Evolutionary conservation across 2,329 filamentous ascomycete genomes (phyloP).

Genomic region (Exophiala mesophila): DNA sequence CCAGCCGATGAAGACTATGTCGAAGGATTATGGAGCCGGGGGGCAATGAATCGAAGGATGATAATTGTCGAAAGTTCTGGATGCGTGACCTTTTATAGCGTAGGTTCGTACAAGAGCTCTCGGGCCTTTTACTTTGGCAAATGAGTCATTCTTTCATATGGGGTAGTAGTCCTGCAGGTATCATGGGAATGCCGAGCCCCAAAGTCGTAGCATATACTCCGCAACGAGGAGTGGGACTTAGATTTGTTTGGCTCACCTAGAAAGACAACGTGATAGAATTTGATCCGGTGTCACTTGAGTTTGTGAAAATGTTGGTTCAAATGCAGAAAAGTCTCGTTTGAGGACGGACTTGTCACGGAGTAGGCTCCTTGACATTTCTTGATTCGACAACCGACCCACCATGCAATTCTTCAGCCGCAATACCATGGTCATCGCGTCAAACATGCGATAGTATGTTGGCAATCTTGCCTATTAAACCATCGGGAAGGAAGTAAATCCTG

Average conservation of each 20-base stretch:
- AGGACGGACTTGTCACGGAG: neutral
- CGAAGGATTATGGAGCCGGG: neutral
- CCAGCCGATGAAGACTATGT: neutral
- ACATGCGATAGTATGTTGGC: neutral
- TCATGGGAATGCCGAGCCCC: neutral
- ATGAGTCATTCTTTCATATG: slow-evolving; percentile 1
- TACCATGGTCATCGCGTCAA: neutral
- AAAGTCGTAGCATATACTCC: neutral
- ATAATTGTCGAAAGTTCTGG: neutral
- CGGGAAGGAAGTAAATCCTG: neutral
- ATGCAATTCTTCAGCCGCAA: neutral
- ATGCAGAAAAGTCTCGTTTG: neutral
- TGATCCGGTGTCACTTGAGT: neutral
- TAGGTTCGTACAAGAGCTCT: neutral
- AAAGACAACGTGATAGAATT: slow-evolving; percentile 1
- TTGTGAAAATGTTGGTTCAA: neutral
- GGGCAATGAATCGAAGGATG: neutral
- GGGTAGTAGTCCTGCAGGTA: neutral
- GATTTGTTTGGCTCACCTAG: neutral
- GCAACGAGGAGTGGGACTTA: neutral
- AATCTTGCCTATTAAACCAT: neutral
- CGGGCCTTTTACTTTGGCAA: neutral
- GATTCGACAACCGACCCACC: neutral
- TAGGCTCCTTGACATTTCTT: neutral
- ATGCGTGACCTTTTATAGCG: neutral